Conservation (phyloP, 2,329 filamentous ascomycete species). For the Monascus ruber region DNA sequence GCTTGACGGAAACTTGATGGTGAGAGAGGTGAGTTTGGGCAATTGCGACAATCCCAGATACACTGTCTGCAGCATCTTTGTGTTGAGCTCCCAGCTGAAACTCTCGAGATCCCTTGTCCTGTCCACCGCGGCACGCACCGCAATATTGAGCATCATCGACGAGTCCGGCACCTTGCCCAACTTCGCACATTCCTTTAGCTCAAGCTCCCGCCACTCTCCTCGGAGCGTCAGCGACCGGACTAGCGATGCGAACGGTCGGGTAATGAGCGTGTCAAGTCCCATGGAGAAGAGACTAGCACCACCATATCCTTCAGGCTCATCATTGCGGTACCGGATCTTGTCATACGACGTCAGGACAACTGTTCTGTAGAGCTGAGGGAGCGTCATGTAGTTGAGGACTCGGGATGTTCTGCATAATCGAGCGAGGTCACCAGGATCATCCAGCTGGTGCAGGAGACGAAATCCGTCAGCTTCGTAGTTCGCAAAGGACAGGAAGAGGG, state of each 20-base stretch:
- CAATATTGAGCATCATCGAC: slow-evolving; percentile 52
- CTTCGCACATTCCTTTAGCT: slow-evolving; percentile 46
- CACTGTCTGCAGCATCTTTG: slow-evolving; percentile 47
- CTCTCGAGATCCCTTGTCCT: slow-evolving; percentile 44
- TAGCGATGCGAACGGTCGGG: slow-evolving; percentile 41
- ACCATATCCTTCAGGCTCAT: slow-evolving; percentile 50
- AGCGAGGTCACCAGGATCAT: slow-evolving; percentile 47
- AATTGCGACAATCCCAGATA: slow-evolving; percentile 45
- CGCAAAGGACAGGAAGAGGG: neutral
- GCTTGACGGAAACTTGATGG: slow-evolving; percentile 44
- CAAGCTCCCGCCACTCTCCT: slow-evolving; percentile 48
- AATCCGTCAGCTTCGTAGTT: slow-evolving; percentile 1
- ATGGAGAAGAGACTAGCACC: slow-evolving; percentile 52
- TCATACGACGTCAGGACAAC: slow-evolving; percentile 48
- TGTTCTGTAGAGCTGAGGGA: slow-evolving; percentile 48
- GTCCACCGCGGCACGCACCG: slow-evolving; percentile 47
- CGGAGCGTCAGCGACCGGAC: slow-evolving; percentile 42
- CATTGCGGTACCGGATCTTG: slow-evolving; percentile 47
- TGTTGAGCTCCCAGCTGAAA: slow-evolving; percentile 52
- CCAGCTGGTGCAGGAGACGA: slow-evolving; percentile 33
- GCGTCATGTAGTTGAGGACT: slow-evolving; percentile 53
- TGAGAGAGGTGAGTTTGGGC: slow-evolving; percentile 41
- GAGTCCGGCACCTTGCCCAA: slow-evolving; percentile 51
- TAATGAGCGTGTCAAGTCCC: slow-evolving; percentile 52
- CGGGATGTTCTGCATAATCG: slow-evolving; percentile 49